Evolutionary conservation across 1,284 basidiomycete genomes (phyloP), one percentile per base, ranked within the genome.

Genomic region (Boletus albobrunnescens): DNA sequence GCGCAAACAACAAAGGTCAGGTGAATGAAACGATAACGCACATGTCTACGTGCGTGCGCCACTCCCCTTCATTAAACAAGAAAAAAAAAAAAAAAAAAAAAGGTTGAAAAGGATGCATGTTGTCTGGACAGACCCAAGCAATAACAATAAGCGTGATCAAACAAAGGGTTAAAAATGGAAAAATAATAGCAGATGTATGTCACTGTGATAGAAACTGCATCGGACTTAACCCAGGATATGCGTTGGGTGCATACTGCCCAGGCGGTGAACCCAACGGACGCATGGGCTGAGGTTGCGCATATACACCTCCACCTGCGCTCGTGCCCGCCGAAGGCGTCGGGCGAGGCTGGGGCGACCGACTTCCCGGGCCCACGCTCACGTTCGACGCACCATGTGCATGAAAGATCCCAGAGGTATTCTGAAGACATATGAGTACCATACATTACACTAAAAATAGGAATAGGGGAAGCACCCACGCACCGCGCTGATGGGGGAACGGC

Each of bases 401-500:
- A 37, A 64, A 58, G 14, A 54, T 36, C 2, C 50, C 54, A 24
- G 63, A 36, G 10, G 54, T 10, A 26, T 60, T 65, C 60, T 62
- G 28, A 6, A 17, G 31, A 36, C 10, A 26, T 13, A 48, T 58
- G 26, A 59, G 44, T 13, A 39, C n/a, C 37, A 36, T 24, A 19
- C 17, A 32, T 38, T 26, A 17, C 6, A 19, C 19, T 26, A 52
- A 46, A 38, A 26, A 50, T 46, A 45, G 36, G 39, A 24, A 2
- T 3, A 27, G 36, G n/a, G 36, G 36, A 41, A 37, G 26, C 7
- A n/a, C 30, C 30, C 20, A 43, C 60, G 24, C 22, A 67, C 61
- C 46, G 53, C 12, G 10, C 41, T 65, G 28, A 66, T 65, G 35
- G 65, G 62, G 16, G 61, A 66, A 46, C 64, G 51, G 28, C 60